These are phyloP conservation scores for Ogataea dorogensis DNA, from an alignment of 805 yeast species.

Conservation along the genomic window DNA sequence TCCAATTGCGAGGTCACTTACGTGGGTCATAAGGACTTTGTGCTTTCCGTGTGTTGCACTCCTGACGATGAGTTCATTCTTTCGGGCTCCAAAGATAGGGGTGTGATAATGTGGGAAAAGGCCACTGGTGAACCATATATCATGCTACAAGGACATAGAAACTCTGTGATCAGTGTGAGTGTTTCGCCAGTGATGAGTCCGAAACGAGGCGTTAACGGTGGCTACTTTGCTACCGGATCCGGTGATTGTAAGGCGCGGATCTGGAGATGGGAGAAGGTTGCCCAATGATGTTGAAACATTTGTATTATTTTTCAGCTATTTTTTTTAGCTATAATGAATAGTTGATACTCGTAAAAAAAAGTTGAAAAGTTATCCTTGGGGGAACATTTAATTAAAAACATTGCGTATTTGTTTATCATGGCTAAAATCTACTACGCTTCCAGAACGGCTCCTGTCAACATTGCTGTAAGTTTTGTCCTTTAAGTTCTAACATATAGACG, in stretches of 20 bases:
- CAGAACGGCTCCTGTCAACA: slow-evolving; percentile 95
- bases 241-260: slow-evolving; percentile 98
- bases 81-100: slow-evolving; percentile 95
- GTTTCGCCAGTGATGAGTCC: slow-evolving; percentile 73
- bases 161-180: slow-evolving; percentile 91
- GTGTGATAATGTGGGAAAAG: slow-evolving; percentile 96
- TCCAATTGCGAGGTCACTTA: slow-evolving; percentile 85
- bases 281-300: slow-evolving; percentile 18
- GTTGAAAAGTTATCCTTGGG: slow-evolving; percentile 2
- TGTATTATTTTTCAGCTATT: slow-evolving; percentile 18
- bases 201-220: slow-evolving; percentile 54
- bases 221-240: slow-evolving; percentile 93
- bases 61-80: slow-evolving; percentile 89
- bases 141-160: slow-evolving; percentile 96
- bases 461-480: slow-evolving; percentile 59
- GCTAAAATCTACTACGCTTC: slow-evolving; percentile 60
- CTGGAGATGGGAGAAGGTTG: slow-evolving; percentile 74
- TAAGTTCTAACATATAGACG: slow-evolving; percentile 44
- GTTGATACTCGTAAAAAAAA: slow-evolving; percentile 2
- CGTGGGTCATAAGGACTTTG: slow-evolving; percentile 95
- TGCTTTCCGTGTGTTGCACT: slow-evolving; percentile 87
- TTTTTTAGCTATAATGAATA: slow-evolving; percentile 5
- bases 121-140: slow-evolving; percentile 85
- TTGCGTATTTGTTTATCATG: slow-evolving; percentile 16
- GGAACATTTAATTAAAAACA: slow-evolving; percentile 1